phyloP scores from a whole-genome alignment of 345 rosid species.

The Boechera retrofracta region DNA sequence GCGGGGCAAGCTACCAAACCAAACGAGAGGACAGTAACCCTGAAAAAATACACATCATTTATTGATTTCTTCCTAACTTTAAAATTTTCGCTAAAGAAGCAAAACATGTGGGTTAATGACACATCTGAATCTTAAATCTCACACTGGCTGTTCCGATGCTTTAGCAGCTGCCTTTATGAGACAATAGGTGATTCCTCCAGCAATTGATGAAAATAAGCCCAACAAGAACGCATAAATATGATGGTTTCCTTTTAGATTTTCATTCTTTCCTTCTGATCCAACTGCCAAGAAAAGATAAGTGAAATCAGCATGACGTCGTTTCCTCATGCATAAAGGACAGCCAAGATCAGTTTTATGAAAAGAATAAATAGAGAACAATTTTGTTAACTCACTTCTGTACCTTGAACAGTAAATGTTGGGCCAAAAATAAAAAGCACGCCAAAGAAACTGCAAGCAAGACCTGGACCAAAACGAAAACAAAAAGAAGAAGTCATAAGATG shows the following conservation, averaged over 20 bases:
- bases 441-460: slow-evolving; percentile 90
- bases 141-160: slow-evolving; percentile 90
- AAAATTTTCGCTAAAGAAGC: slow-evolving; percentile 3
- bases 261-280: slow-evolving; percentile 43
- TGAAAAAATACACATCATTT: slow-evolving; percentile 46
- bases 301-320: not conserved
- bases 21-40: slow-evolving; percentile 81
- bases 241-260: slow-evolving; percentile 45
- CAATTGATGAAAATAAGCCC: slow-evolving; percentile 75
- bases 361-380: slow-evolving; percentile 44
- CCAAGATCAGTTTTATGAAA: slow-evolving; percentile 1
- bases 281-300: slow-evolving; percentile 28
- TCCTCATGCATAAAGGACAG: slow-evolving; percentile 6
- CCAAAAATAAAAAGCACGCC: slow-evolving; percentile 83
- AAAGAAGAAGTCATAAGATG: slow-evolving; percentile 27
- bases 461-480: slow-evolving; percentile 51
- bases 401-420: slow-evolving; percentile 75
- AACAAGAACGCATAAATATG: slow-evolving; percentile 58
- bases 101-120: slow-evolving; percentile 3
- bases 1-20: slow-evolving; percentile 79
- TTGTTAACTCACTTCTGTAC: slow-evolving; percentile 89
- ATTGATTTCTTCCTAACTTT: not conserved
- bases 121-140: slow-evolving; percentile 49
- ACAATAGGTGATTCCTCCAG: slow-evolving; percentile 87
- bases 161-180: slow-evolving; percentile 80